Base-by-base conservation (phyloP, 352 stramenopile genomes). In the Heterotrichella gracilis region DNA sequence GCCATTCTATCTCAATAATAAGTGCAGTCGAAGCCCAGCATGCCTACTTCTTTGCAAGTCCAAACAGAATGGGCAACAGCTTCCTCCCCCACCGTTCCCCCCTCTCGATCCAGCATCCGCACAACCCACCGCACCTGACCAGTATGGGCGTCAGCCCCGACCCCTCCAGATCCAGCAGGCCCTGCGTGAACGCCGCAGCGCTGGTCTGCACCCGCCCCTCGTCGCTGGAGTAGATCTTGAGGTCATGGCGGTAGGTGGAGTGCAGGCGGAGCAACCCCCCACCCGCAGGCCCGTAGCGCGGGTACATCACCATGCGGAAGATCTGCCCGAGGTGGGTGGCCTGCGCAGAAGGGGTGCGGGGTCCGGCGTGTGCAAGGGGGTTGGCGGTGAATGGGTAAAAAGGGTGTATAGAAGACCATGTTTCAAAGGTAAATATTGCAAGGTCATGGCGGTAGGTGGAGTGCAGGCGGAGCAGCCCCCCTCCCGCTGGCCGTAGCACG, bases 151-250 rank as follows among this genome's bases (percentile, higher is more conserved):
- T 95, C 39, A 99, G 81, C n/a, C n/a, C n/a, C 70, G 97, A 89
- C 25, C 92, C 91, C 78, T 99, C 92, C 0, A 99, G 79, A 74
- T 98, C 90, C 0, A 99, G 77, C 74, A 99, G 88, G 2, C 92
- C 92, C 77, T 98, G 98, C 14, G 92, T 87, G 75, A 98, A 99
- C 1, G 90, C 90, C n/a, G 93, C 92, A 0, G 92, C 93, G 20
- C 92, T 99, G 78, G 97, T 98, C 79, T 98, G 95, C 24, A 99
- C 92, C 20, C 93, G 80, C 0, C 93, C 92, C 83, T 99, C 93
- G 74, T 99, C 92, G 1, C 82, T 94, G 2, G 90, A 96, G 75
- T 96, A 97, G 71, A 99, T 97, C 76, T 99, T 99, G 24, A 98
- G 79, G 75, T 99, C 92, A 79, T 99, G 93, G 1, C 93, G 85